These are phyloP conservation scores for Lonicera japonica DNA, from an alignment of 129 eudicot species.

Conservation along the genomic window DNA sequence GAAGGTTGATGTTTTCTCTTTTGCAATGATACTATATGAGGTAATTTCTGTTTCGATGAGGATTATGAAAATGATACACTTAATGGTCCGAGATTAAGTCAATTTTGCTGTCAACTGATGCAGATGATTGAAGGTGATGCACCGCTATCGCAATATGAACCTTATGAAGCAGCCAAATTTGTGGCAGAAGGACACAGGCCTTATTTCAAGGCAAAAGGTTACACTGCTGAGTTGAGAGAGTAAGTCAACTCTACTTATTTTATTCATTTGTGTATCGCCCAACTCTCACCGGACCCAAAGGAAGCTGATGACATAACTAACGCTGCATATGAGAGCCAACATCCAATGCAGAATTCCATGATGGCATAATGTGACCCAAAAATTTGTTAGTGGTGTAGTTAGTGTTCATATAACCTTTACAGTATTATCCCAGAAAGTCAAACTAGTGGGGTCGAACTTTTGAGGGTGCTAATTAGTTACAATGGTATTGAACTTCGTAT, in stretches of 20 bases:
- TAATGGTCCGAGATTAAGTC: not conserved
- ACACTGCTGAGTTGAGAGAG: constrained; percentile 64
- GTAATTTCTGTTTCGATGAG: constrained; percentile 28
- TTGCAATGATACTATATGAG: constrained; percentile 94
- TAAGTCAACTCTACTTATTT: constrained; percentile 35
- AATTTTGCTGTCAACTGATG: constrained; percentile 4
- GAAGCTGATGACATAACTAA: too few species aligned
- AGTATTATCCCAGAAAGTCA: not conserved
- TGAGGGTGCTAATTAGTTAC: constrained; percentile 19
- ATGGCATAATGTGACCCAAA: too few species aligned
- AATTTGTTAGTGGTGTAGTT: too few species aligned
- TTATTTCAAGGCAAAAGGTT: constrained; percentile 56
- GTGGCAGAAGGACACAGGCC: constrained; percentile 95
- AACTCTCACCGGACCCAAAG: too few species aligned
- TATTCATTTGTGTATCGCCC: not conserved
- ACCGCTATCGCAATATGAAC: constrained; percentile 69
- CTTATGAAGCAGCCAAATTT: constrained; percentile 91
- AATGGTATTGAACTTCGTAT: constrained; percentile 7
- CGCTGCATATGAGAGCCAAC: not conserved
- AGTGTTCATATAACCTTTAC: not conserved
- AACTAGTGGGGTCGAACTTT: not conserved
- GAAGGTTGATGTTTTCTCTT: constrained; percentile 95
- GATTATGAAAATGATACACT: constrained; percentile 1
- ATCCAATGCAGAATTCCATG: not conserved
- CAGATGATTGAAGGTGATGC: constrained; percentile 99